Evolutionary conservation across 176 grass and related monocot species (phyloP).

Genomic region (Musa itinerans): DNA sequence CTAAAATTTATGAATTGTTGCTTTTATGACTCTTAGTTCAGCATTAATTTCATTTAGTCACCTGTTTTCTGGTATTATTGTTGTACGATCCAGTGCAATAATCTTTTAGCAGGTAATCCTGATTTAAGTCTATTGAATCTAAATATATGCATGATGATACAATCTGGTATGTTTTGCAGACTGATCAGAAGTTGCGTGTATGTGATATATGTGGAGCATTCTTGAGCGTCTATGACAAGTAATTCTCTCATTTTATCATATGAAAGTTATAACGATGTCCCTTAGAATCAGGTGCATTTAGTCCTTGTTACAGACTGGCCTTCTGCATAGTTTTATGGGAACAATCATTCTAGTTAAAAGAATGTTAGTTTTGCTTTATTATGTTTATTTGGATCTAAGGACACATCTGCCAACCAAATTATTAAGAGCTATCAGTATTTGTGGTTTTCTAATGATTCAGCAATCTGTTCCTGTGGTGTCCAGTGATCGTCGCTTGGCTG

Average conservation of each 20-base stretch:
- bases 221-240: slow-evolving; percentile 55
- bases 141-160: background rate
- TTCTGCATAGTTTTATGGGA: background rate
- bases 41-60: too few species aligned
- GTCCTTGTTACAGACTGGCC: background rate
- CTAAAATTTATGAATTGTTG: too few species aligned
- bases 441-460: background rate
- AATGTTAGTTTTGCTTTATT: too few species aligned
- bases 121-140: background rate
- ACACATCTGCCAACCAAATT: too few species aligned
- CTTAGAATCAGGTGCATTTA: background rate
- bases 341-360: background rate
- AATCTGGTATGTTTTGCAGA: slow-evolving; percentile 43
- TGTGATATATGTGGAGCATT: slow-evolving; percentile 99
- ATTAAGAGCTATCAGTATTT: too few species aligned
- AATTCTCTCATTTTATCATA: slow-evolving; percentile 4
- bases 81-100: background rate
- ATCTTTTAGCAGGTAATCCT: background rate
- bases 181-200: slow-evolving; percentile 94
- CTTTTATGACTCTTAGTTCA: too few species aligned
- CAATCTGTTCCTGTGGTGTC: slow-evolving; percentile 13
- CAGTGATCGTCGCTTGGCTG: slow-evolving; percentile 90
- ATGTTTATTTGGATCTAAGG: too few species aligned
- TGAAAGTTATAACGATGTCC: background rate
- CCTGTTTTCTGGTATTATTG: too few species aligned